Evolutionary conservation across 805 yeast species (phyloP), one percentile per base, ranked within the genome.

Genomic region (Kuraishia borneana): DNA sequence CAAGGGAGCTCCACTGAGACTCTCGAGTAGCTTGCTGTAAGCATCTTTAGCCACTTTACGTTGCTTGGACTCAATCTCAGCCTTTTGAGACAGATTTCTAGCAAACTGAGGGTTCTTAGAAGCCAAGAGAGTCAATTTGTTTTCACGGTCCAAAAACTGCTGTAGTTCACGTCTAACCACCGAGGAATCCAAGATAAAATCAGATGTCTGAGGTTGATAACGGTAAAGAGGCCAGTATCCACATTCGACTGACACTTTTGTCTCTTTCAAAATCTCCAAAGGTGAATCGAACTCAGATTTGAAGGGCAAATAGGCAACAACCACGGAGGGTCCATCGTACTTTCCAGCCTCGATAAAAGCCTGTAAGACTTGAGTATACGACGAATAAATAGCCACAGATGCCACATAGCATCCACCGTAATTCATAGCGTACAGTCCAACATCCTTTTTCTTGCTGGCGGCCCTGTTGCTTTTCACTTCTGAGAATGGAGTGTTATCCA

Each of bases 161-260:
- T 77, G 71, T 42, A 89, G 65, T 45, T 81, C 84, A 46, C 76
- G 74, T 54, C 77, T 77, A 49, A 89, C 73, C 36, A 76, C 76
- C 12, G 88, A 75, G 4, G 96, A 87, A 55, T 89, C 96, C 36
- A 89, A 68, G 47, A 74, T 74, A 68, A 89, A 89, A 33, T 55
- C 53, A n/a, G 75, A 71, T 23, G 63, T 66, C 3, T 58, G 53
- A 36, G 96, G 95, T 46, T 84, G 70, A 60, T 70, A 89, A 53
- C 96, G 70, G 62, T 88, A 89, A 41, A 89, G 68, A 32, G 97
- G 97, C 94, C 96, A 87, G 61, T 81, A 80, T n/a, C 97, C 97
- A 22, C 87, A 65, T 48, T 84, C 96, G 31, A 89, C 94, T 17
- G 95, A 89, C 41, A 61, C 63, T 57, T 89, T 89, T 22, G 96